Base-by-base conservation (phyloP, 2,329 filamentous ascomycete genomes). In the Aureobasidium sp. region DNA sequence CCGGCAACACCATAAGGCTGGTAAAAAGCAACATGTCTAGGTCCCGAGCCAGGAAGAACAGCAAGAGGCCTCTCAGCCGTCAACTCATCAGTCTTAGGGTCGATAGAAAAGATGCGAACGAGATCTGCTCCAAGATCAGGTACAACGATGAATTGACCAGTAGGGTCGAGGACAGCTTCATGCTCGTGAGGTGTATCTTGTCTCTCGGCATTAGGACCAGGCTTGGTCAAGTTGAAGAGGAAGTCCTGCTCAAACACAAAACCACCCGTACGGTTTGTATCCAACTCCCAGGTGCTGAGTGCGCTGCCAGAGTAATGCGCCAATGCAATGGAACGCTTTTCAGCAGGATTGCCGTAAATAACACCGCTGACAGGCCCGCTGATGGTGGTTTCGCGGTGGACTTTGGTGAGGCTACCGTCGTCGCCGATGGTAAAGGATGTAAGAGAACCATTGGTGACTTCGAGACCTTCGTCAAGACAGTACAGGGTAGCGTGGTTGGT, bases 391-490 rank as follows among this genome's bases (percentile, higher is more conserved):
- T 67, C 64, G 53, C 73, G 73, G 16, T 69, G 69, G 34, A 74
- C 65, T 41, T 69, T 63, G 10, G 69, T 73, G 7, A 81, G 64
- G 9, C 65, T 72, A 30, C 78, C 78, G 65, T 77, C 71, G 11
- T 66, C 57, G 54, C 68, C 70, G 60, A 75, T 73, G 10, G 67
- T 67, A 62, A 74, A 76, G n/a, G 71, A 69, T 52, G 65, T 70
- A 62, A 87, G 71, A 1, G 78, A 76, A 55, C 81, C 83, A 64
- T 82, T 77, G n/a, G 73, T 69, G 5, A 68, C 69, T 27, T 70
- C 69, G 48, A 80, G 72, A 27, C 79, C 82, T 75, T 88, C 86
- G 66, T 88, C 80, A 48, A 83, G 67, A 71, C 85, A 88, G 73
- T 83, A 85, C 11, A 88, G 74, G 13, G 78, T 70, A 27, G 75